phyloP scores from a whole-genome alignment of 768 basidiomycete species.

The Coprinellus micaceus region DNA sequence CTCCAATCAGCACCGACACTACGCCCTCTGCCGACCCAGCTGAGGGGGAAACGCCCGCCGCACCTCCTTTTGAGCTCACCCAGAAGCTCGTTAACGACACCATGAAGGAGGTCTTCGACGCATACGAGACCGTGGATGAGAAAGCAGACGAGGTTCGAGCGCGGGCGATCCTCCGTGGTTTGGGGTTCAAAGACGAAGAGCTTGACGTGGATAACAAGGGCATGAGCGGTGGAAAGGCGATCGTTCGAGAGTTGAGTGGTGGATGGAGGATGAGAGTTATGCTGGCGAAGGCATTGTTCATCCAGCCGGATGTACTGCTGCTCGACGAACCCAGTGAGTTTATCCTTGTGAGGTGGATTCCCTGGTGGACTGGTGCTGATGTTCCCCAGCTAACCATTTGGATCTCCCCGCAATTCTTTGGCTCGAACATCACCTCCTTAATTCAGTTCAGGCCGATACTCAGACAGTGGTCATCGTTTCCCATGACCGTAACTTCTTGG shows the following conservation, averaged over 20 bases:
- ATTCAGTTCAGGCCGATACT: conserved; percentile 24
- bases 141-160: conserved; percentile 46
- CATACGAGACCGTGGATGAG: conserved; percentile 31
- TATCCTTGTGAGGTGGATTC: not conserved
- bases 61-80: conserved; percentile 18
- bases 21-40: too few relatives aligned
- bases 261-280: conserved; percentile 64
- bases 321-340: conserved; percentile 51
- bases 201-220: conserved; percentile 19
- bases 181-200: conserved; percentile 47
- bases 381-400: conserved; percentile 38
- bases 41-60: not conserved
- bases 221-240: conserved; percentile 27
- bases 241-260: conserved; percentile 50
- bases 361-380: not conserved
- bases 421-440: conserved; percentile 49
- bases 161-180: conserved; percentile 48
- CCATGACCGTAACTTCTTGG: conserved; percentile 63
- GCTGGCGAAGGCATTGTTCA: conserved; percentile 56
- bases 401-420: conserved; percentile 53
- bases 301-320: conserved; percentile 53
- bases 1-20: not conserved
- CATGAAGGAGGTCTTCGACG: conserved; percentile 24
- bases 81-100: conserved; percentile 21
- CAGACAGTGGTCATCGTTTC: conserved; percentile 60